Evolutionary conservation across 2,329 filamentous ascomycete genomes (phyloP).

Genomic region (Verticillium longisporum): DNA sequence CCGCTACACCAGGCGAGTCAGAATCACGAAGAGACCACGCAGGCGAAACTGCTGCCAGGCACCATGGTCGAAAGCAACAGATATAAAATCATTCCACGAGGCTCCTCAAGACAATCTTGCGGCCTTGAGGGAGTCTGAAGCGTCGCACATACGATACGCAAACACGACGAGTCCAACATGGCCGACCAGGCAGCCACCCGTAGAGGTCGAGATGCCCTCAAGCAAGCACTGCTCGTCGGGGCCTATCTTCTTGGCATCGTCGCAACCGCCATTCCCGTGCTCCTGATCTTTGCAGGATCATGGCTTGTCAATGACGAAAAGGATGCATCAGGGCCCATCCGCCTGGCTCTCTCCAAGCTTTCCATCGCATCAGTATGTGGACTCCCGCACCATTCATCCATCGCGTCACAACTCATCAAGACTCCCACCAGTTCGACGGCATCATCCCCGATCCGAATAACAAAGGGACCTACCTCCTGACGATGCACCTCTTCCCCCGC

Average conservation of each 20-base stretch:
- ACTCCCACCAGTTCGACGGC: slow-evolving; percentile 4
- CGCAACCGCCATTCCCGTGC: slow-evolving; percentile 1
- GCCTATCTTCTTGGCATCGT: background rate
- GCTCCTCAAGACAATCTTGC: background rate
- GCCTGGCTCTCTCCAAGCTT: slow-evolving; percentile 1
- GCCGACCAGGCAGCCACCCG: background rate
- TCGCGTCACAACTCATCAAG: background rate
- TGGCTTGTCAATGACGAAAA: background rate
- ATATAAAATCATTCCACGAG: background rate
- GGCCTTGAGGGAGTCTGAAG: background rate
- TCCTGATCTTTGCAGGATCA: slow-evolving; percentile 4
- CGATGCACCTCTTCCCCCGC: slow-evolving; percentile 7
- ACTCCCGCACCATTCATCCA: too few relatives aligned
- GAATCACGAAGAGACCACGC: background rate
- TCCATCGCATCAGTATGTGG: slow-evolving; percentile 4
- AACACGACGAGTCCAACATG: background rate
- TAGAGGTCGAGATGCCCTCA: background rate
- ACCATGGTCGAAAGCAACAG: background rate
- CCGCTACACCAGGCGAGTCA: background rate
- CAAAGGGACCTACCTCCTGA: slow-evolving; percentile 4
- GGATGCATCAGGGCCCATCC: background rate
- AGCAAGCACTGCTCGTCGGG: background rate
- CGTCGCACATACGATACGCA: background rate
- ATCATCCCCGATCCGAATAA: slow-evolving; percentile 3
- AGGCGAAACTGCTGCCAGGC: background rate